Base-by-base conservation (phyloP, 2,329 filamentous ascomycete species). In the Alternaria angustiovoidea region DNA sequence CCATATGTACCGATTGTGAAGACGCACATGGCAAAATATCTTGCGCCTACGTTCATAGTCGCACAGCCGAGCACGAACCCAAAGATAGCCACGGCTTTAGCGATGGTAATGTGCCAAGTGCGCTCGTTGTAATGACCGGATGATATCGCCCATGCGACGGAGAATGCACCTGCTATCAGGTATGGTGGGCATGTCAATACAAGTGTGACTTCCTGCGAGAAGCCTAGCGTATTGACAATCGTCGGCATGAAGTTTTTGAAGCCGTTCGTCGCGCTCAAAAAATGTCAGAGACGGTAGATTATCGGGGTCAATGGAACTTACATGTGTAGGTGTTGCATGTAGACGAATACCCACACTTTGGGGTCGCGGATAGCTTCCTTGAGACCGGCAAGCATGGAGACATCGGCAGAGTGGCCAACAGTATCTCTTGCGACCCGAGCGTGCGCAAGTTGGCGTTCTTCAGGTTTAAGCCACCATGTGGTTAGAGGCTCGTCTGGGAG, bases 291-390 rank as follows among this genome's bases (percentile, higher is more conserved):
- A 86, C 0, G 81, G 80, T 59, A 85, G 0, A 81, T 83, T 86
- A 74, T 66, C 86, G 83, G 66, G 85, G 83, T 69, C 86, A 85
- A 63, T 85, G 82, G 83, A 86, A 85, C 26, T 32, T 3, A 47
- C 44, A 26, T 26, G 24, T 26, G 24, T 26, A 47, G 44, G 26
- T 47, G 44, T 47, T 47, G 44, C 44, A 47, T 47, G 36, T 86
- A 75, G 3, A 81, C 82, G 64, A 86, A 83, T 2, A 87, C 69
- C 81, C 83, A 87, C 0, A 84, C 81, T 54, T 83, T 79, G 61
- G 81, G 82, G 58, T 87, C 85, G 8, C 68, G 70, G 55, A 80
- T 76, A 1, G 84, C 84, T 61, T 51, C 14, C 84, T 80, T 67
- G 30, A 86, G 78, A 3, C 85, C 85, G 4, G 47, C 47, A 16